phyloP scores from a whole-genome alignment of 2,329 filamentous ascomycete species.

The Pseudopyricularia javanii region DNA sequence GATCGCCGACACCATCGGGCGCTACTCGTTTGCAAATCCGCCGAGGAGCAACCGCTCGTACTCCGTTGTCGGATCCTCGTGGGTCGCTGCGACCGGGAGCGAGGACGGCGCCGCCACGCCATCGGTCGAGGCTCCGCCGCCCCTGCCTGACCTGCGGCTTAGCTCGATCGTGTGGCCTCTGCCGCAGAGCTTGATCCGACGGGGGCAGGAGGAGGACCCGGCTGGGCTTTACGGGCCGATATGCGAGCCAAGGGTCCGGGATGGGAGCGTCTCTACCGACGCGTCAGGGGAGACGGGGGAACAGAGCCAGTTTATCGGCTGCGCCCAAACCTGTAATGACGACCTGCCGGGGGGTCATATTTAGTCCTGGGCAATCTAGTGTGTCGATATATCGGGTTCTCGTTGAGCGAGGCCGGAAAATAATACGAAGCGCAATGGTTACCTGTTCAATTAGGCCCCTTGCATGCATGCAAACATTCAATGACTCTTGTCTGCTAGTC shows the following conservation, averaged over 20 bases:
- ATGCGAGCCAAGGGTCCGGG: background rate
- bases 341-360: background rate
- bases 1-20: background rate
- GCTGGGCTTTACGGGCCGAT: background rate
- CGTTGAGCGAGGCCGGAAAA: background rate
- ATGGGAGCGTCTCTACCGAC: background rate
- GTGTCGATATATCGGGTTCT: background rate
- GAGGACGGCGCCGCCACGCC: background rate
- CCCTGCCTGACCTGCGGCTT: background rate
- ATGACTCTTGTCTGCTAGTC: too few relatives aligned
- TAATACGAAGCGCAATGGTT: too few relatives aligned
- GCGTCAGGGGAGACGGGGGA: background rate
- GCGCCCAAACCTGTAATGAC: background rate
- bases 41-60: background rate
- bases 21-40: background rate
- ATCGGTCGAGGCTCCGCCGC: too few relatives aligned
- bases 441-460: too few relatives aligned
- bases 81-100: background rate
- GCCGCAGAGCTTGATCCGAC: background rate
- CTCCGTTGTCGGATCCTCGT: background rate
- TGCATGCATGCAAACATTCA: too few relatives aligned
- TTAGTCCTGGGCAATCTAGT: background rate
- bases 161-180: background rate
- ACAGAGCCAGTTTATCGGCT: background rate
- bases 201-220: background rate